These are phyloP conservation scores for Aspergillus japonicus DNA, from an alignment of 2,329 filamentous ascomycete genomes.

Conservation along the genomic window DNA sequence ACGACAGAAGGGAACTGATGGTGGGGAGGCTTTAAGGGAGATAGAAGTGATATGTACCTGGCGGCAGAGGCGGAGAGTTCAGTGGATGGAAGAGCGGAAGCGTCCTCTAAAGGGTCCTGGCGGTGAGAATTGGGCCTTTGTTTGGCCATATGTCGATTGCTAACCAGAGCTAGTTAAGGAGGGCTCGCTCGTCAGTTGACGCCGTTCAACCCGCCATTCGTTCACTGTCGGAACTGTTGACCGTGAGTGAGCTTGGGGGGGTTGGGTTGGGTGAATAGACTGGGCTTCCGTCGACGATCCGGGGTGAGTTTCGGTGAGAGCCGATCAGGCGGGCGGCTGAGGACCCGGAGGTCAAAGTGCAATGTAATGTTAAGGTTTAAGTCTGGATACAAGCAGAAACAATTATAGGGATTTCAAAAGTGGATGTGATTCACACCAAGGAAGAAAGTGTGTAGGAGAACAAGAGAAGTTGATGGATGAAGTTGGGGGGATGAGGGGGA, in stretches of 20 bases:
- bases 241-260: slow-evolving; percentile 10
- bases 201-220: slow-evolving; percentile 47
- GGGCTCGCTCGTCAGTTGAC: slow-evolving; percentile 32
- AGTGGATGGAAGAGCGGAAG: slow-evolving; percentile 34
- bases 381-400: background rate
- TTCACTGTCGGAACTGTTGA: slow-evolving; percentile 18
- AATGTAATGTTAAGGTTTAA: background rate
- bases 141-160: slow-evolving; percentile 48
- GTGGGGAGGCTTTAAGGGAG: slow-evolving; percentile 15
- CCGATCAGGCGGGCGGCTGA: slow-evolving; percentile 1
- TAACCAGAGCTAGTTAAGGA: slow-evolving; percentile 31
- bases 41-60: slow-evolving; percentile 37
- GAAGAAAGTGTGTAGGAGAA: background rate
- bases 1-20: slow-evolving; percentile 2
- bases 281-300: slow-evolving; percentile 13
- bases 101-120: slow-evolving; percentile 45
- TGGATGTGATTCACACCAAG: background rate
- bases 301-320: slow-evolving; percentile 11
- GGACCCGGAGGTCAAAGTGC: too few species aligned
- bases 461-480: slow-evolving; percentile 6
- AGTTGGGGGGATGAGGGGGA: slow-evolving; percentile 13
- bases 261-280: slow-evolving; percentile 16
- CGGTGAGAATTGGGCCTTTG: slow-evolving; percentile 45
- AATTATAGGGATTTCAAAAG: slow-evolving; percentile 5
- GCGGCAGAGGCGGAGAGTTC: slow-evolving; percentile 30